These are phyloP conservation scores for Lactarius pseudohatsudake DNA, from an alignment of 768 basidiomycete genomes.

Conservation along the genomic window DNA sequence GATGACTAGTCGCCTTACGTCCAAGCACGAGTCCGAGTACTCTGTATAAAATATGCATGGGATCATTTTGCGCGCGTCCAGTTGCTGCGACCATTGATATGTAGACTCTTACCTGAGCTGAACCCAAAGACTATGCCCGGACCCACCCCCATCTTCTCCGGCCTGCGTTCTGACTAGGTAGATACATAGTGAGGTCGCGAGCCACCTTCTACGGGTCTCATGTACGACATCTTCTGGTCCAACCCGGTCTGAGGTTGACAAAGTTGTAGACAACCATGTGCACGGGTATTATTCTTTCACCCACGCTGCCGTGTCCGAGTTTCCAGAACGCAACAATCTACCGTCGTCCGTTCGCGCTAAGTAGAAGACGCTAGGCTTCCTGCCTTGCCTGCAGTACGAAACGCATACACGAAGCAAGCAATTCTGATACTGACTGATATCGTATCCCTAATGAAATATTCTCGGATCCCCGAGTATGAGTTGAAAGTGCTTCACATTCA, in stretches of 20 bases:
- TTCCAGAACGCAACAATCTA: constrained; percentile 93
- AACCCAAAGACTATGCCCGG: constrained; percentile 88
- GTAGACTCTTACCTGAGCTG: constrained; percentile 80
- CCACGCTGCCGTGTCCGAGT: constrained; percentile 93
- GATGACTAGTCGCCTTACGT: constrained; percentile 77
- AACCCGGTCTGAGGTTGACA: constrained; percentile 60
- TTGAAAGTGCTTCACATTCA: no score
- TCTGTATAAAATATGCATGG: constrained; percentile 94
- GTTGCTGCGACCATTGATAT: constrained; percentile 53
- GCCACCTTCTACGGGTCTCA: constrained; percentile 91
- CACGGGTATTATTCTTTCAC: no score
- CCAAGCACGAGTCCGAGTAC: constrained; percentile 65
- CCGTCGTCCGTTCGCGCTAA: constrained; percentile 15
- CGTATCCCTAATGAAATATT: no score
- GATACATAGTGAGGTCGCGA: constrained; percentile 34
- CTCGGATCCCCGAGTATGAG: no score
- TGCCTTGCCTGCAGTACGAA: constrained; percentile 88
- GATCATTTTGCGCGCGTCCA: constrained; percentile 91
- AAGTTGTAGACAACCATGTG: no score
- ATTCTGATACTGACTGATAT: constrained; percentile 49
- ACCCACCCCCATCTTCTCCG: constrained; percentile 52
- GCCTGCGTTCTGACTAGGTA: no score
- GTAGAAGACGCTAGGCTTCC: no score
- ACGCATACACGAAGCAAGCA: constrained; percentile 82
- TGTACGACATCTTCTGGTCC: constrained; percentile 98